These are phyloP conservation scores for Geoglossum cookeanum DNA, from an alignment of 2,329 filamentous ascomycete genomes.

Conservation along the genomic window DNA sequence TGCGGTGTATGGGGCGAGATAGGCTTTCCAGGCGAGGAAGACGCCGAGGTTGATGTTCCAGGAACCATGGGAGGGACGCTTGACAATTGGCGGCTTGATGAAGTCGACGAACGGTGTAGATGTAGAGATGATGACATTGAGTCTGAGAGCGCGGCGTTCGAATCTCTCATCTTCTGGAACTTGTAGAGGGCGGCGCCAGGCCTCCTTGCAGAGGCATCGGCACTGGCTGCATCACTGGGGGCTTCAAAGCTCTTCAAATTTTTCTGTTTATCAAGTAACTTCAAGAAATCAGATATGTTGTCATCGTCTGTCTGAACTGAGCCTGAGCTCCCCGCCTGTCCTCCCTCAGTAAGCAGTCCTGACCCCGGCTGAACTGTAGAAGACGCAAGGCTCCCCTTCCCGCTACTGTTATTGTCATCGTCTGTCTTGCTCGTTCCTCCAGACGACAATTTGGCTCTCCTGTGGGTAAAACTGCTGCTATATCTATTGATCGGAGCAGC, in stretches of 20 bases:
- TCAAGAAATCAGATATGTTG: conserved; percentile 84
- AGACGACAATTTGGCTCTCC: conserved; percentile 58
- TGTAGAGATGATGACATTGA: conserved; percentile 83
- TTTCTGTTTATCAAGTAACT: conserved; percentile 70
- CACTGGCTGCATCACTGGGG: conserved; percentile 33
- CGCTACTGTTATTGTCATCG: conserved; percentile 62
- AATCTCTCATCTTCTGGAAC: conserved; percentile 78
- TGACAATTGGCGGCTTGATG: conserved; percentile 54
- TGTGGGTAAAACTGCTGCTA: conserved; percentile 85
- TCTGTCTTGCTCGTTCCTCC: conserved; percentile 51
- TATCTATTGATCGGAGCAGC: conserved; percentile 64
- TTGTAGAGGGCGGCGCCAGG: conserved; percentile 65
- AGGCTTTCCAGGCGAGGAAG: conserved; percentile 77
- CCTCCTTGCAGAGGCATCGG: conserved; percentile 51
- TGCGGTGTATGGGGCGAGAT: conserved; percentile 82
- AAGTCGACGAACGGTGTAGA: conserved; percentile 63
- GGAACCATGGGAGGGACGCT: conserved; percentile 40
- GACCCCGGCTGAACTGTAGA: conserved; percentile 54
- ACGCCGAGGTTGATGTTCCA: conserved; percentile 58
- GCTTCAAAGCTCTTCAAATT: conserved; percentile 64
- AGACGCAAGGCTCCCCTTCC: conserved; percentile 55
- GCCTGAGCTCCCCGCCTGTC: conserved; percentile 36
- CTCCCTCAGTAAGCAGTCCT: conserved; percentile 52
- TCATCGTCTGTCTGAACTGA: conserved; percentile 68
- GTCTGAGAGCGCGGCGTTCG: conserved; percentile 73